phyloP scores from a whole-genome alignment of 805 yeast genomes.

The Nakazawaea ambrosiae region DNA sequence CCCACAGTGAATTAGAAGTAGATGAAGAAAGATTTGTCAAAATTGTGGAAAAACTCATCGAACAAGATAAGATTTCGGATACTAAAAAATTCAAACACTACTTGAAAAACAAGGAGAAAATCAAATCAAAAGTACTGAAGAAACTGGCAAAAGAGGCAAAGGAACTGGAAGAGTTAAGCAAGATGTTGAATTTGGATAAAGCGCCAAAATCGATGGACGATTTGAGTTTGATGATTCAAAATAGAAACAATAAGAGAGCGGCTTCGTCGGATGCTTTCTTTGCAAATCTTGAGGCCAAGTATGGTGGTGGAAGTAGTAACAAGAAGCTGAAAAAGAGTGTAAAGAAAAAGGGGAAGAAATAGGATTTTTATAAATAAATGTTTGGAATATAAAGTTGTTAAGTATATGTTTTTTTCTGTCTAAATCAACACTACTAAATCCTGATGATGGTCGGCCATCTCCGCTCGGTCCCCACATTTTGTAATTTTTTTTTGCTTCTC shows the following conservation, averaged over 20 bases:
- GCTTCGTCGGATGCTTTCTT: conserved; percentile 39
- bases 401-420: background rate
- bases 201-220: conserved; percentile 21
- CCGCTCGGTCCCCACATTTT: conserved; percentile 1
- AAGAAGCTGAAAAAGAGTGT: too few species aligned
- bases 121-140: conserved; percentile 41
- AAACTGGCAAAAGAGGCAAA: conserved; percentile 56
- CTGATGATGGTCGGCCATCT: too few species aligned
- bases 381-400: conserved; percentile 9
- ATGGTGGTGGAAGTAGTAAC: too few species aligned
- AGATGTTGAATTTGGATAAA: conserved; percentile 27
- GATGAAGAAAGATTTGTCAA: conserved; percentile 58
- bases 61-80: conserved; percentile 27
- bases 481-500: background rate
- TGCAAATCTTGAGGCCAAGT: conserved; percentile 41
- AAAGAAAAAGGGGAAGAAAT: conserved; percentile 25
- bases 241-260: conserved; percentile 36
- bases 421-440: background rate
- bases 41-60: conserved; percentile 40
- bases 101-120: conserved; percentile 38
- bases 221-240: conserved; percentile 41
- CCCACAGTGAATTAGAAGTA: conserved; percentile 61
- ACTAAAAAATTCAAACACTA: conserved; percentile 44
- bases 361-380: background rate
- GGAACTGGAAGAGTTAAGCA: conserved; percentile 47